Evolutionary conservation across 2,329 filamentous ascomycete species (phyloP), one percentile per base, ranked within the genome.

Genomic region (Diaporthe caulivora): DNA sequence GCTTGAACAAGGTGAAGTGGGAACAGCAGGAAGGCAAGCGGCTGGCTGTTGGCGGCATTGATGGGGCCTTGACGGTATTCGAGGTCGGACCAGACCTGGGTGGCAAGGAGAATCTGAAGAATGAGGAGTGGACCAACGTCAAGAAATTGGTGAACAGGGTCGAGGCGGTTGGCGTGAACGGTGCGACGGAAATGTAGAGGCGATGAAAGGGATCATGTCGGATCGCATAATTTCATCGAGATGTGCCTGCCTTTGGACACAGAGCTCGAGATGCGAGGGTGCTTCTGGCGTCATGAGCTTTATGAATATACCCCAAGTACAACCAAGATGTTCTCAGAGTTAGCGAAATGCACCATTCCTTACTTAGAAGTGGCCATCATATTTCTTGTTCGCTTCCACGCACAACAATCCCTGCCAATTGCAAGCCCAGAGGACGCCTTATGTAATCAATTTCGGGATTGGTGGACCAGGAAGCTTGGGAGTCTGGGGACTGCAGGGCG

Each of bases 1-100:
- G 95, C 81, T 84, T 99, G 79, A 99, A 99, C 83, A 97, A 97
- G 85, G 87, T 98, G 55, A 93, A 95, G 0, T 99, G 97, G 97
- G 97, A 99, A 84, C 91, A 92, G 78, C 92, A 91, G 57, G 95
- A 98, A 80, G 97, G 97, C 64, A 93, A 93, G 83, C 90, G 94
- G 68, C 86, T 98, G 67, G 97, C 96, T 1, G 95, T 95, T 0
- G 97, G 97, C 57, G 97, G 97, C 5, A 92, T 99, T 75, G 95
- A 98, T 80, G 96, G 96, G 15, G 91, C 95, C 1, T 87, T 98
- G 29, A 98, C 94, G 0, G 91, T 99, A 10, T 99, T 98, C 80
- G 97, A 99, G 84, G 96, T 99, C 72, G 92, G 95, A 31, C 86
- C 88, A 78, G 91, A 95, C 77, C 82, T 97, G 15, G 95, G 95